Conservation (phyloP, 2,329 filamentous ascomycete genomes). For the Aspergillus aculeatinus region DNA sequence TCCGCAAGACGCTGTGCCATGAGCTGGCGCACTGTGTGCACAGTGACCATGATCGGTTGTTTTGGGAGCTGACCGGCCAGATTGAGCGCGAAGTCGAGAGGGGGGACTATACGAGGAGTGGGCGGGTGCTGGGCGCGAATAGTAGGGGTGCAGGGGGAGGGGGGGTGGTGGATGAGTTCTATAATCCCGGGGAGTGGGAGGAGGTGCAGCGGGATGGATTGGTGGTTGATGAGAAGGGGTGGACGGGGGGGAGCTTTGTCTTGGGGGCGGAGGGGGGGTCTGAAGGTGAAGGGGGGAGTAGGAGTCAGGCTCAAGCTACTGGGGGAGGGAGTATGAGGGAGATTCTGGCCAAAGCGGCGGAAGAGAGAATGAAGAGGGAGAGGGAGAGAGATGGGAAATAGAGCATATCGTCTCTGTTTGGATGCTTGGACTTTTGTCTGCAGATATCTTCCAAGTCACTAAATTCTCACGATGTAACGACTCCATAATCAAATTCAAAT, state of each 20-base stretch:
- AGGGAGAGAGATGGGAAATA: conserved; percentile 41
- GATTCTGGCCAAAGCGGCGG: conserved; percentile 70
- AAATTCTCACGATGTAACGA: background rate
- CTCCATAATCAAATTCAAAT: background rate
- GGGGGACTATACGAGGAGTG: conserved; percentile 74
- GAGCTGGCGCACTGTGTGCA: conserved; percentile 92
- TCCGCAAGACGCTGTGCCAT: conserved; percentile 89
- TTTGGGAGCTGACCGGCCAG: conserved; percentile 84
- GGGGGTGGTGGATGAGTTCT: conserved; percentile 51
- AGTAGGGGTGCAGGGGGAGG: conserved; percentile 43
- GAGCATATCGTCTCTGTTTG: conserved; percentile 15
- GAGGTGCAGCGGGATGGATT: conserved; percentile 51
- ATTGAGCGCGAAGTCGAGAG: conserved; percentile 84
- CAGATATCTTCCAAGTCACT: too few species aligned
- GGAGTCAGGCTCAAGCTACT: background rate
- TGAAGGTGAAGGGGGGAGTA: conserved; percentile 28
- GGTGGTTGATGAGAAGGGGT: conserved; percentile 68
- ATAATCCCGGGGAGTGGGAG: conserved; percentile 57
- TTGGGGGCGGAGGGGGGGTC: conserved; percentile 58
- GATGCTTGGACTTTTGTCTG: background rate
- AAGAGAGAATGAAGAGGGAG: conserved; percentile 61
- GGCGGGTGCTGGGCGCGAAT: conserved; percentile 56
- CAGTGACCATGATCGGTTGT: conserved; percentile 77
- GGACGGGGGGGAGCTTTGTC: conserved; percentile 77
- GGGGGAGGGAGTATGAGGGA: conserved; percentile 66